Evolutionary conservation across 192 early-diverging fungal genomes (phyloP).

Genomic region (Phlyctochytrium arcticum): DNA sequence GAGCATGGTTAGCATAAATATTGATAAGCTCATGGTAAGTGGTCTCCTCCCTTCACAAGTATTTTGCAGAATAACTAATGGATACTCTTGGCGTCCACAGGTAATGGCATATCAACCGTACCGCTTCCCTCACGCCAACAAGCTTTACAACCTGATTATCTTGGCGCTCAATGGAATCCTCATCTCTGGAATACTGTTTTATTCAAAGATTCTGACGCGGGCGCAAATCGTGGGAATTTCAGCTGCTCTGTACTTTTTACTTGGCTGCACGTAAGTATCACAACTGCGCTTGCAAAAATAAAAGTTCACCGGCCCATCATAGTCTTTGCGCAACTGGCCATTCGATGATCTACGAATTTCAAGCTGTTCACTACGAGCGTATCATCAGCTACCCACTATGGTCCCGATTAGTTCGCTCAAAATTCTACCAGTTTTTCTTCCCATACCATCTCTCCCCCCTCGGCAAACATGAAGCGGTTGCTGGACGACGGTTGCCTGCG

Average conservation of each 20-base stretch:
- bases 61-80: no score
- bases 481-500: background rate
- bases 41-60: no score
- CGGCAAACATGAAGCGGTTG: background rate
- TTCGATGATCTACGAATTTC: conserved; percentile 14
- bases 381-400: background rate
- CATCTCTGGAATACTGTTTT: conserved; percentile 18
- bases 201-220: background rate
- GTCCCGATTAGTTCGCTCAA: background rate
- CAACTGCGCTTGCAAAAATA: background rate
- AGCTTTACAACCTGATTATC: conserved; percentile 7
- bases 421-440: background rate
- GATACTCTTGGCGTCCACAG: background rate
- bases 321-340: background rate
- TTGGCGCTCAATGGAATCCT: background rate
- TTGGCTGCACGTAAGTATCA: background rate
- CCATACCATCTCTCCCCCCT: conserved; percentile 3
- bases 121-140: conserved; percentile 20
- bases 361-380: conserved; percentile 3
- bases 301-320: background rate
- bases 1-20: background rate
- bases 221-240: background rate
- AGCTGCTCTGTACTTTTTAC: background rate
- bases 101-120: conserved; percentile 4
- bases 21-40: conserved; percentile 6